A percentile compares a stretch with the other conserved stretches of the same genome.
These are phyloP conservation scores for Thelonectria discophora DNA, from an alignment of 2,329 filamentous ascomycete species.

Conservation along the genomic window DNA sequence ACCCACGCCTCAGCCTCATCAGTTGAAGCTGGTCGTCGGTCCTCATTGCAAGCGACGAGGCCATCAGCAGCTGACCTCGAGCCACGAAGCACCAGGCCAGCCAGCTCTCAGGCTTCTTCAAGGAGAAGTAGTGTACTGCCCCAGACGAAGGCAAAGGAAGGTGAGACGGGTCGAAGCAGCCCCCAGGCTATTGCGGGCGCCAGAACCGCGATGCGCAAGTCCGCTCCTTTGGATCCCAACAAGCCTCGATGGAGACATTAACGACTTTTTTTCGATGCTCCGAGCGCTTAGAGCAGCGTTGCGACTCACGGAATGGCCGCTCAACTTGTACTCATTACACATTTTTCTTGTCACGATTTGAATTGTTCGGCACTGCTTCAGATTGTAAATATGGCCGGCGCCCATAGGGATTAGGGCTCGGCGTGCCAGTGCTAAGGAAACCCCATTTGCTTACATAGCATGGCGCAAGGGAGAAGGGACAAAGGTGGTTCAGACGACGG, in stretches of 20 bases:
- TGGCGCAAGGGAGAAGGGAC: conserved; percentile 37
- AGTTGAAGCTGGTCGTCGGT: conserved; percentile 56
- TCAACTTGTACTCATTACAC: conserved; percentile 32
- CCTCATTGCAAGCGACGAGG: conserved; percentile 61
- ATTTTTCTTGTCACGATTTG: conserved; percentile 35
- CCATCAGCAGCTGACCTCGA: conserved; percentile 46
- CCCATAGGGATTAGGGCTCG: conserved; percentile 27
- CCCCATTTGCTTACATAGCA: conserved; percentile 39
- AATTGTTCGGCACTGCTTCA: conserved; percentile 26
- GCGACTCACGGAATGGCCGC: conserved; percentile 20
- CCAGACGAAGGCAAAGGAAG: conserved; percentile 51
- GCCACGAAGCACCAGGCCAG: conserved; percentile 55
- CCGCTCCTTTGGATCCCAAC: conserved; percentile 42
- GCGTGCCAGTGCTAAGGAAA: conserved; percentile 36
- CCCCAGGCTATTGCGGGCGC: conserved; percentile 58
- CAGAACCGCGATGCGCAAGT: conserved; percentile 47
- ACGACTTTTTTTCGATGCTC: background rate
- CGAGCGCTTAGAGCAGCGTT: conserved; percentile 10
- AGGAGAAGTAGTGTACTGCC: conserved; percentile 65
- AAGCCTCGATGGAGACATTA: conserved; percentile 61
- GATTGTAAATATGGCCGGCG: conserved; percentile 22
- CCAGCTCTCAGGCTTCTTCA: conserved; percentile 63
- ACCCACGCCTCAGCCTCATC: conserved; percentile 56
- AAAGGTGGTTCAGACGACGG: conserved; percentile 32
- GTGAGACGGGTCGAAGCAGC: conserved; percentile 56